Evolutionary conservation across 1,284 basidiomycete species (phyloP).

Genomic region (Gymnopus androsaceus): DNA sequence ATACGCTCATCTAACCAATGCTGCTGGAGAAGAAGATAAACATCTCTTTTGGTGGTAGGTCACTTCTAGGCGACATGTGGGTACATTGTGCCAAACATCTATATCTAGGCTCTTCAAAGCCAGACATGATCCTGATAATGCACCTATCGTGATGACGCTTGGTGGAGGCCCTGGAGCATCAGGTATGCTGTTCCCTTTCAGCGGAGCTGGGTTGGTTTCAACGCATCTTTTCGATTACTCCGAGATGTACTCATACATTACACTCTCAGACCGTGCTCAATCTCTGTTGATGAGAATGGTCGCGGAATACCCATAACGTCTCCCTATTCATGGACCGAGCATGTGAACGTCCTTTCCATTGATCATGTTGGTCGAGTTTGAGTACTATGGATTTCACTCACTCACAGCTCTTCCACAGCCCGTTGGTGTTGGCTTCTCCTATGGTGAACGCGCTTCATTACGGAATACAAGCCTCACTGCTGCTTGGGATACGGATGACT

Average conservation of each 20-base stretch:
- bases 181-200: background rate
- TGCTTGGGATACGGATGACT: constrained; percentile 1
- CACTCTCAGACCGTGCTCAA: background rate
- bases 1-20: background rate
- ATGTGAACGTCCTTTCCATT: background rate
- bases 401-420: background rate
- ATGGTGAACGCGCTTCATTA: background rate
- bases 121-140: background rate
- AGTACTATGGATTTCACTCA: background rate
- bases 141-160: background rate
- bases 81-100: background rate
- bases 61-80: background rate
- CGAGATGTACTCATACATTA: background rate
- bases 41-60: background rate
- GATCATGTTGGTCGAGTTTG: background rate
- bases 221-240: background rate
- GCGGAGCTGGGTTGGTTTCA: background rate
- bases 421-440: background rate
- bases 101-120: background rate
- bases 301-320: background rate
- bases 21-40: background rate
- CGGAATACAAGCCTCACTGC: background rate
- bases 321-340: background rate
- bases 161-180: background rate
- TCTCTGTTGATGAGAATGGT: background rate